These are phyloP conservation scores for Populus euphratica DNA, from an alignment of 345 rosid genomes.

Conservation along the genomic window DNA sequence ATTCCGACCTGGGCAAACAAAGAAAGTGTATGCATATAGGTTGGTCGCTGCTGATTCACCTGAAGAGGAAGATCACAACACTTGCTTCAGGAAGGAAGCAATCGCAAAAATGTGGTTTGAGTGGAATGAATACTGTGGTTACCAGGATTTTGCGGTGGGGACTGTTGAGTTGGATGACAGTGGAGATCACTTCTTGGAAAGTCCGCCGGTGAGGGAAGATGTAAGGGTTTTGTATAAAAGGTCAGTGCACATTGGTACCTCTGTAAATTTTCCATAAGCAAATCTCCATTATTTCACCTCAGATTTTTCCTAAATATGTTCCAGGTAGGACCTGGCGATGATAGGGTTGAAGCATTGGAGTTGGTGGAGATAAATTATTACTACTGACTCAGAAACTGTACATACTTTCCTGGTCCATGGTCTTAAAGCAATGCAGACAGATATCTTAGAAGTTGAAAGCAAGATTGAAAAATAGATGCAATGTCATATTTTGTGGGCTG, in stretches of 20 bases:
- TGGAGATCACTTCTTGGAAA: slow-evolving; percentile 64
- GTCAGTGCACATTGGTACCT: slow-evolving; percentile 30
- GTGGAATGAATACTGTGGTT: slow-evolving; percentile 66
- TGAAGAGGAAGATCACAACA: slow-evolving; percentile 61
- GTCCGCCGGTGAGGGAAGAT: slow-evolving; percentile 53
- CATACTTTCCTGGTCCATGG: background rate
- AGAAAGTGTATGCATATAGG: slow-evolving; percentile 68
- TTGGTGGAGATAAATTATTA: background rate
- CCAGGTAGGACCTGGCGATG: slow-evolving; percentile 22
- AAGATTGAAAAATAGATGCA: background rate
- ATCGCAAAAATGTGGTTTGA: slow-evolving; percentile 94
- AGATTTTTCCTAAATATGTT: slow-evolving; percentile 18
- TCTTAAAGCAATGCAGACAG: background rate
- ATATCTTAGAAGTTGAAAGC: background rate
- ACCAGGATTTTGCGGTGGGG: slow-evolving; percentile 48
- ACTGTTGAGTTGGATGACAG: slow-evolving; percentile 46
- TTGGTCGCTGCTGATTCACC: slow-evolving; percentile 75
- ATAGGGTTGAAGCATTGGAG: background rate
- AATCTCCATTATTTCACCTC: background rate
- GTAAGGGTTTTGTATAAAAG: slow-evolving; percentile 62
- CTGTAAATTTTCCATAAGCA: background rate
- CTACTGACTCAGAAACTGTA: background rate
- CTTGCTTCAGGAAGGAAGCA: slow-evolving; percentile 69
- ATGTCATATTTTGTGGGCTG: background rate
- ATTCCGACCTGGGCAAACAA: slow-evolving; percentile 80